Conservation (phyloP, 768 basidiomycete species). For the Mycena polygramma region DNA sequence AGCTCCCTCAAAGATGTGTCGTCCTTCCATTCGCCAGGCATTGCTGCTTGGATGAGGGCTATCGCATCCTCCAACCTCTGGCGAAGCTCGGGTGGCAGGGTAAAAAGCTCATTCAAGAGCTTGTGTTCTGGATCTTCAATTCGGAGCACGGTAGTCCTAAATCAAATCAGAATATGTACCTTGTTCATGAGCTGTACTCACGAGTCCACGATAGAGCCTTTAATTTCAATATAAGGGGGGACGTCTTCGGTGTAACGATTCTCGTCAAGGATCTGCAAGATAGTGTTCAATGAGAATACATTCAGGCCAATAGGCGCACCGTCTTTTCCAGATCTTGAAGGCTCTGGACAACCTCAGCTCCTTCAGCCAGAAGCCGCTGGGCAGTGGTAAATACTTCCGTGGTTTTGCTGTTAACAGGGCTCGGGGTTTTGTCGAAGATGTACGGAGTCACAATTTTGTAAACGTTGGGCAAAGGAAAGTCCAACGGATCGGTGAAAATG, state of each 20-base stretch:
- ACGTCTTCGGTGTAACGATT: too few species aligned
- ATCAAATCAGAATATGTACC: too few species aligned
- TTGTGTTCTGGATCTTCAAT: not conserved
- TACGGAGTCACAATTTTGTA: not conserved
- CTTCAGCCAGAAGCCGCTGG: not conserved
- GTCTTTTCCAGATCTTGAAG: not conserved
- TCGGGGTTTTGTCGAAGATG: not conserved
- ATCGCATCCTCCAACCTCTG: not conserved
- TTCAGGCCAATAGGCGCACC: not conserved
- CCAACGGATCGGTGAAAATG: not conserved
- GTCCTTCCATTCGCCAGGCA: constrained; percentile 1
- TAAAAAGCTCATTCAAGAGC: not conserved
- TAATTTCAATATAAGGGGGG: too few species aligned
- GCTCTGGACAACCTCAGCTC: not conserved
- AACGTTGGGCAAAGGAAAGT: not conserved
- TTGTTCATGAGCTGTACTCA: too few species aligned
- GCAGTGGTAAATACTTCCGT: not conserved
- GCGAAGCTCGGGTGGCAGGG: not conserved
- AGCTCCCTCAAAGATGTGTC: not conserved
- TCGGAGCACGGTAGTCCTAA: not conserved
- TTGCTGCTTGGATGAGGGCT: not conserved
- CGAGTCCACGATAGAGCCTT: too few species aligned
- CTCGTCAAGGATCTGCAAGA: too few species aligned
- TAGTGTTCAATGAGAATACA: too few species aligned
- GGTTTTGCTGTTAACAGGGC: not conserved